Conservation (phyloP, 768 basidiomycete genomes). For the Suillus luteus region DNA sequence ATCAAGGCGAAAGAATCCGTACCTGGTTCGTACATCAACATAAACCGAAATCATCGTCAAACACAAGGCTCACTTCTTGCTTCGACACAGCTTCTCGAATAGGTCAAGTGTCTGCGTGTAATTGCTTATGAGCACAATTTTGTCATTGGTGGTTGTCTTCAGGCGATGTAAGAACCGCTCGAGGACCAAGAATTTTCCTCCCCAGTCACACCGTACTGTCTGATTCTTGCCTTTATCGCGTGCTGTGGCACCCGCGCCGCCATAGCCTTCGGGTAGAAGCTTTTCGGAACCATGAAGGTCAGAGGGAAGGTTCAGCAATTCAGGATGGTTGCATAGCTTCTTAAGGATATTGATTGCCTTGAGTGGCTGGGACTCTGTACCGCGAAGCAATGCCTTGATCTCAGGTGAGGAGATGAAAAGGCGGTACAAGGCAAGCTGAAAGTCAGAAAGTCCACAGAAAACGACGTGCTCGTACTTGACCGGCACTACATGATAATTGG, state of each 20-base stretch:
- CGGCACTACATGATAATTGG: slow-evolving; percentile 62
- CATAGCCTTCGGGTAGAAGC: slow-evolving; percentile 81
- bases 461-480: slow-evolving; percentile 99
- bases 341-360: slow-evolving; percentile 94
- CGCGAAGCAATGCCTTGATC: slow-evolving; percentile 86
- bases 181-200: slow-evolving; percentile 92
- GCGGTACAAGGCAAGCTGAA: slow-evolving; percentile 84
- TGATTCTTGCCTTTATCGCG: slow-evolving; percentile 45
- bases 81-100: slow-evolving; percentile 86
- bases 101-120: slow-evolving; percentile 94
- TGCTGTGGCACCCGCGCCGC: slow-evolving; percentile 48
- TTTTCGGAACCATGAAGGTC: slow-evolving; percentile 83
- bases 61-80: slow-evolving; percentile 65
- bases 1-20: slow-evolving; percentile 89
- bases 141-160: slow-evolving; percentile 80
- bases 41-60: slow-evolving; percentile 4
- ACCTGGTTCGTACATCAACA: slow-evolving; percentile 48
- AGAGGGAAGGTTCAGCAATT: slow-evolving; percentile 80
- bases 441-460: slow-evolving; percentile 82
- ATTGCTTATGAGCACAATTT: slow-evolving; percentile 96
- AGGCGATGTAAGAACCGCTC: slow-evolving; percentile 89
- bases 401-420: slow-evolving; percentile 92
- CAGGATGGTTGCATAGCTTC: slow-evolving; percentile 95
- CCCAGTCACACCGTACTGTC: slow-evolving; percentile 75
- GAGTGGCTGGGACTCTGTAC: slow-evolving; percentile 88